These are phyloP conservation scores for Skeletonema menzelii DNA, from an alignment of 108 stramenopile species.

Conservation along the genomic window DNA sequence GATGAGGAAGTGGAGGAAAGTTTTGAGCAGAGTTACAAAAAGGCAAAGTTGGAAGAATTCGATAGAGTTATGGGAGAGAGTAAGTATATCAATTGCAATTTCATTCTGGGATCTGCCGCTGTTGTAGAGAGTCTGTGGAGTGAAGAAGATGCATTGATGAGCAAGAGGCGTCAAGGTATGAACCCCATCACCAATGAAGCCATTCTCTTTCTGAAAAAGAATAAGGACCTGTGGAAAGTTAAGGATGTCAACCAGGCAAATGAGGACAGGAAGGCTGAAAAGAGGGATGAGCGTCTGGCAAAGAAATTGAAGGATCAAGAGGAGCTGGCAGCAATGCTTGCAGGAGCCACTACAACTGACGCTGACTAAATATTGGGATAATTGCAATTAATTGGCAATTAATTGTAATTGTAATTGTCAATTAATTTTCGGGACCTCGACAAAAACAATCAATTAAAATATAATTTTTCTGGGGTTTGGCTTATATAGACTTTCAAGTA, in stretches of 20 bases:
- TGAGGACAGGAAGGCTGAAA: not conserved
- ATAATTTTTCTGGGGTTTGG: no score
- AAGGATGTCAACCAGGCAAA: constrained; percentile 6
- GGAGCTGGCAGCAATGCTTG: not conserved
- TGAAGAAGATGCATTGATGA: constrained; percentile 11
- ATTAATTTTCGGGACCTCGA: no score
- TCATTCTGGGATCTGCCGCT: constrained; percentile 15
- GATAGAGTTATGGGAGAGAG: not conserved
- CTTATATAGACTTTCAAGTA: no score
- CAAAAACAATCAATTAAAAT: no score
- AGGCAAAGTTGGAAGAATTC: not conserved
- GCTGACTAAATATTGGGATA: no score
- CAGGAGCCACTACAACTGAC: not conserved
- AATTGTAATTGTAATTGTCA: no score
- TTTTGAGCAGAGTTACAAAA: not conserved
- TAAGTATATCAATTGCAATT: constrained; percentile 11
- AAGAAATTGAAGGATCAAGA: no score
- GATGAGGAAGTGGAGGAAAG: no score
- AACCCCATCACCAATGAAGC: constrained; percentile 1
- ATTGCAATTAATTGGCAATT: no score
- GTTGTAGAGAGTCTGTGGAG: constrained; percentile 20
- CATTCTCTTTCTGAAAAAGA: constrained; percentile 22
- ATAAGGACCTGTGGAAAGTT: constrained; percentile 8
- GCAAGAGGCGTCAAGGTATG: constrained; percentile 21
- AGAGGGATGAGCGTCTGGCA: not conserved